Evolutionary conservation across 306 rosid species (phyloP).

Genomic region (Dryas drummondii): DNA sequence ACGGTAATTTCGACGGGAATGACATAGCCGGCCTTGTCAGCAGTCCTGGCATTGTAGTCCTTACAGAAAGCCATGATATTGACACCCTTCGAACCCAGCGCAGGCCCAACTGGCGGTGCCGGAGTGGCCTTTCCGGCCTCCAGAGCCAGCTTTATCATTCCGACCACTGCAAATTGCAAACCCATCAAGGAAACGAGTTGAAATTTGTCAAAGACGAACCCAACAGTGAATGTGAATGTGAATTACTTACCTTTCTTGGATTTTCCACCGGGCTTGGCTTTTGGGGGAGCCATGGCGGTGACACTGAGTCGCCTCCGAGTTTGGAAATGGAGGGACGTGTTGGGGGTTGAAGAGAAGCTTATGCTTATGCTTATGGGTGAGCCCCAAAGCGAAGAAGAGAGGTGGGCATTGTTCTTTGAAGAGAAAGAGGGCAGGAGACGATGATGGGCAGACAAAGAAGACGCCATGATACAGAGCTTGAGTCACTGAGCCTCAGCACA

Average conservation of each 20-base stretch:
- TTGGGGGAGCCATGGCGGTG: conserved; percentile 94
- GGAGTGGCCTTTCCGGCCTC: conserved; percentile 99
- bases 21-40: conserved; percentile 91
- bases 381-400: conserved; percentile 52
- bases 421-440: conserved; percentile 24
- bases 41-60: conserved; percentile 94
- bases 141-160: conserved; percentile 85
- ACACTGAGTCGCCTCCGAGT: conserved; percentile 52
- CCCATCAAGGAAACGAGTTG: neutral
- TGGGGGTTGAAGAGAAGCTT: conserved; percentile 41
- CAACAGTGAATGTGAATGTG: neutral
- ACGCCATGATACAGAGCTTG: conserved; percentile 10
- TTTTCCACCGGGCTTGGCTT: conserved; percentile 85
- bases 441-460: conserved; percentile 27
- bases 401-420: conserved; percentile 4
- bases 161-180: conserved; percentile 54
- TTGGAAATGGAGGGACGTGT: conserved; percentile 26
- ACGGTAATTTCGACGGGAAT: conserved; percentile 98
- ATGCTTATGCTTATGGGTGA: conserved; percentile 30
- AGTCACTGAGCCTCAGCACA: neutral
- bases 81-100: conserved; percentile 96
- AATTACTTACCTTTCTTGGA: conserved; percentile 79
- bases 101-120: conserved; percentile 99
- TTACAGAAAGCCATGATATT: conserved; percentile 97
- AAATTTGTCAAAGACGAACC: neutral